Base-by-base conservation (phyloP, 225 moss, liverwort and hornwort genomes). In the Physcomitrium patens region DNA sequence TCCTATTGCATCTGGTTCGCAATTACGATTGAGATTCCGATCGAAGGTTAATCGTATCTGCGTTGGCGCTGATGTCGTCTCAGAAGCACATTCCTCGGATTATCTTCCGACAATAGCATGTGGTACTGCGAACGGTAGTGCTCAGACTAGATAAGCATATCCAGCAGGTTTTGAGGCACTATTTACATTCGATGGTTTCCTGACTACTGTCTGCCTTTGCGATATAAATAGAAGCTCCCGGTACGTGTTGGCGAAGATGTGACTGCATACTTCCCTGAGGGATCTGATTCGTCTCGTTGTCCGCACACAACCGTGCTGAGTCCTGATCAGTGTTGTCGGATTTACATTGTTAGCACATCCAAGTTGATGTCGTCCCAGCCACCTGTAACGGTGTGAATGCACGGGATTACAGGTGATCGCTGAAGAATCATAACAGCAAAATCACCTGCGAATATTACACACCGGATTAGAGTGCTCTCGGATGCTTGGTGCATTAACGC, bases 181-280 rank as follows among this genome's bases (percentile, higher is more conserved):
- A 22, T 56, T 74, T 74, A 15, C 17, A 31, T 23, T 61, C 51
- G 74, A 15, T 69, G 31, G 63, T 67, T 43, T 44, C 28, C 55
- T 14, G 10, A 37, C 31, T 2, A 52, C 14, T 10, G 31, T 37
- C 31, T 54, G 55, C 24, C 19, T 24, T 45, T 24, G 8, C 47
- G 73, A 68, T 74, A 45, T 52, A 37, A 3, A 70, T 60, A 42
- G 71, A 73, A 83, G 65, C 65, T 73, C 77, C 64, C n/a, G n/a
- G 42, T 65, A 14, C 73, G 77, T 69, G 49, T 37, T 44, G 79
- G 28, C 58, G 6, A 51, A 61, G 65, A 60, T 50, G 12, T 52
- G 41, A 59, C 26, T 75, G 65, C 16, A 45, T 19, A 9, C 50
- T 49, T 54, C 53, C 49, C 67, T 68, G 51, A 43, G 57, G 58